Evolutionary conservation across 1,284 basidiomycete genomes (phyloP).

Genomic region (Quambalaria eucalypti): DNA sequence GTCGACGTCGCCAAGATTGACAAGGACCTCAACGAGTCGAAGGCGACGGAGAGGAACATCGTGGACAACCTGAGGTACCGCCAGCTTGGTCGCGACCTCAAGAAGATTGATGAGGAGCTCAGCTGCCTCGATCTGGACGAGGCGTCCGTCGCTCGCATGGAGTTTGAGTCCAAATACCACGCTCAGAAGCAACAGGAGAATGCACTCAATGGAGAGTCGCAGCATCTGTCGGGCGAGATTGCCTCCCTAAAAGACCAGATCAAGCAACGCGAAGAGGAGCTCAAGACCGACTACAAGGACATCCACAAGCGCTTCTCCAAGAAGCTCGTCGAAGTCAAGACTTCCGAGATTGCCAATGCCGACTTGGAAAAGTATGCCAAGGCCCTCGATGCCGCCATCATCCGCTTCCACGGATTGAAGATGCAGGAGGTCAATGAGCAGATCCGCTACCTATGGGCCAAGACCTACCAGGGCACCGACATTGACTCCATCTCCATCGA

Average conservation of each 20-base stretch:
- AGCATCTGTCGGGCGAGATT: conserved; percentile 37
- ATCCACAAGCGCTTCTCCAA: conserved; percentile 76
- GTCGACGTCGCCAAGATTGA: conserved; percentile 32
- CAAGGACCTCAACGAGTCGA: conserved; percentile 45
- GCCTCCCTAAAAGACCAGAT: conserved; percentile 29
- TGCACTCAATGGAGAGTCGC: conserved; percentile 60
- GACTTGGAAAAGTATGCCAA: conserved; percentile 88
- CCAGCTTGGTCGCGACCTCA: conserved; percentile 61
- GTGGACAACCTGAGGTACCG: conserved; percentile 77
- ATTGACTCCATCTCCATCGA: conserved; percentile 95
- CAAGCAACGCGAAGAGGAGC: conserved; percentile 59
- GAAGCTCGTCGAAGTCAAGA: conserved; percentile 86
- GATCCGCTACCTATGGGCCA: conserved; percentile 72
- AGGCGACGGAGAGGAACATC: conserved; percentile 56
- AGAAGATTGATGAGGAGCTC: conserved; percentile 63
- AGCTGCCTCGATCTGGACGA: conserved; percentile 47
- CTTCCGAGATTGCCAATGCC: conserved; percentile 36
- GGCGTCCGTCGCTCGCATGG: conserved; percentile 51
- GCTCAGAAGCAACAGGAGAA: conserved; percentile 63
- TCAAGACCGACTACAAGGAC: conserved; percentile 73
- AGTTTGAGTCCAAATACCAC: conserved; percentile 73
- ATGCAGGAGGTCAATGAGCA: conserved; percentile 98
- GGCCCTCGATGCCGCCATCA: conserved; percentile 85
- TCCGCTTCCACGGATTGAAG: conserved; percentile 96
- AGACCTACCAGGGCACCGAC: conserved; percentile 97